Evolutionary conservation across 805 yeast genomes (phyloP).

Genomic region (Zygoascus flipseniorum): DNA sequence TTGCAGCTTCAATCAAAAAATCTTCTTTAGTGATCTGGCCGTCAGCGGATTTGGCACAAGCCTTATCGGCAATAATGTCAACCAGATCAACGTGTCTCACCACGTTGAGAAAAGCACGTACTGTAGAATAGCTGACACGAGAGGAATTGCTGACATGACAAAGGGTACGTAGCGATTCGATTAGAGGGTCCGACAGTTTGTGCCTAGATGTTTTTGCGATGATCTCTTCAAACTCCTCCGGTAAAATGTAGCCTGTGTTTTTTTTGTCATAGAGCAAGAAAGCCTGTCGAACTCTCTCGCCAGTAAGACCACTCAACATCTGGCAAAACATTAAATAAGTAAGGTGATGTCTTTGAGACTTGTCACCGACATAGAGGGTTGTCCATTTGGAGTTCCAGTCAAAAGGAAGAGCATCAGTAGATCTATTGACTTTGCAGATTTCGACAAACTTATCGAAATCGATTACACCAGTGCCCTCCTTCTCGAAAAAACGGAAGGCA

Average conservation of each 20-base stretch:
- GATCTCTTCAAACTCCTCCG: constrained; percentile 33
- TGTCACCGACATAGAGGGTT: constrained; percentile 32
- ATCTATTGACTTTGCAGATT: constrained; percentile 29
- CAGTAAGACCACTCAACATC: constrained; percentile 37
- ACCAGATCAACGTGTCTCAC: constrained; percentile 35
- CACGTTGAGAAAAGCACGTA: constrained; percentile 36
- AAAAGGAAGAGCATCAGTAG: constrained; percentile 31
- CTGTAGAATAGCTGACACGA: constrained; percentile 34
- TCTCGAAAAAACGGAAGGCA: constrained; percentile 39
- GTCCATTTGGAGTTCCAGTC: constrained; percentile 38
- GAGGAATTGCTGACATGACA: constrained; percentile 25
- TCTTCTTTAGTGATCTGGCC: constrained; percentile 31
- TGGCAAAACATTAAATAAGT: constrained; percentile 36
- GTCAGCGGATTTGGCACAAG: constrained; percentile 25
- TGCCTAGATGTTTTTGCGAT: constrained; percentile 32
- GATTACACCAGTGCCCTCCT: constrained; percentile 30
- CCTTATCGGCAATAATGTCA: constrained; percentile 29
- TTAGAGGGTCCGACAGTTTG: constrained; percentile 33
- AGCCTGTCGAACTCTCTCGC: constrained; percentile 40
- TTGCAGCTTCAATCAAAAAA: constrained; percentile 33
- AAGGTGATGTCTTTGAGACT: constrained; percentile 30
- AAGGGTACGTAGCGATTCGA: constrained; percentile 31
- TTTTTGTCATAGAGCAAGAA: constrained; percentile 30
- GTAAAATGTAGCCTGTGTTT: constrained; percentile 32
- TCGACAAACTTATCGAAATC: constrained; percentile 33